Conservation (phyloP, 148 eudicot genomes). For the Persicaria maculosa region DNA sequence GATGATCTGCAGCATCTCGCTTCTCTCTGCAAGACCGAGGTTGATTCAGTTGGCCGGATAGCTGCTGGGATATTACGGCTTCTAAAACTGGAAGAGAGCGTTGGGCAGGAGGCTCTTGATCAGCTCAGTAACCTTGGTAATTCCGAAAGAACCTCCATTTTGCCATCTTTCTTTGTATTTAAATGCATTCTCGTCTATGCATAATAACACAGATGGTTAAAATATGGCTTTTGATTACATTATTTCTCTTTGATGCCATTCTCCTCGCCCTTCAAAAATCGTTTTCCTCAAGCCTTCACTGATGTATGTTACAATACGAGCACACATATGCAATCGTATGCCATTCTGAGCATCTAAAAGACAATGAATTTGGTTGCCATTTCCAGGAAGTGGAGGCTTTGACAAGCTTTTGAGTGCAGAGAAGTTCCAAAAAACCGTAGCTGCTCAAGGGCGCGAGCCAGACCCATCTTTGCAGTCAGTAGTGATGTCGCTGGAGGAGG, state of each 20-base stretch:
- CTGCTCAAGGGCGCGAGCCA: neutral
- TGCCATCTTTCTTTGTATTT: neutral
- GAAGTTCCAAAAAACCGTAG: constrained; percentile 27
- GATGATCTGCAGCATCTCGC: constrained; percentile 82
- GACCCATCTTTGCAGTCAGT: constrained; percentile 32
- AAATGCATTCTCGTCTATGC: neutral
- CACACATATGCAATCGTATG: too few relatives aligned
- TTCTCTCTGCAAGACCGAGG: constrained; percentile 74
- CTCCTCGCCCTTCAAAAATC: neutral
- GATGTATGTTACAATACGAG: too few relatives aligned
- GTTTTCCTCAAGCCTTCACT: neutral
- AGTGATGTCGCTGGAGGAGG: constrained; percentile 57
- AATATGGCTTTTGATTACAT: too few relatives aligned
- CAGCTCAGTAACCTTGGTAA: constrained; percentile 91
- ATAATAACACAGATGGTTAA: too few relatives aligned
- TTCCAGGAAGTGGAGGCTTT: constrained; percentile 69
- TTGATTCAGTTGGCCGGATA: constrained; percentile 78
- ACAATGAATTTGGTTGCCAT: neutral
- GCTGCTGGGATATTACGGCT: constrained; percentile 73
- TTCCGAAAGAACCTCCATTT: neutral
- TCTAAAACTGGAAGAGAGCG: constrained; percentile 67
- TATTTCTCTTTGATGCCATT: neutral
- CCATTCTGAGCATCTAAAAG: neutral
- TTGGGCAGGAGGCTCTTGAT: constrained; percentile 76
- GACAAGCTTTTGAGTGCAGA: constrained; percentile 47